Conservation (phyloP, 345 rosid species). For the Luvunga scandens region DNA sequence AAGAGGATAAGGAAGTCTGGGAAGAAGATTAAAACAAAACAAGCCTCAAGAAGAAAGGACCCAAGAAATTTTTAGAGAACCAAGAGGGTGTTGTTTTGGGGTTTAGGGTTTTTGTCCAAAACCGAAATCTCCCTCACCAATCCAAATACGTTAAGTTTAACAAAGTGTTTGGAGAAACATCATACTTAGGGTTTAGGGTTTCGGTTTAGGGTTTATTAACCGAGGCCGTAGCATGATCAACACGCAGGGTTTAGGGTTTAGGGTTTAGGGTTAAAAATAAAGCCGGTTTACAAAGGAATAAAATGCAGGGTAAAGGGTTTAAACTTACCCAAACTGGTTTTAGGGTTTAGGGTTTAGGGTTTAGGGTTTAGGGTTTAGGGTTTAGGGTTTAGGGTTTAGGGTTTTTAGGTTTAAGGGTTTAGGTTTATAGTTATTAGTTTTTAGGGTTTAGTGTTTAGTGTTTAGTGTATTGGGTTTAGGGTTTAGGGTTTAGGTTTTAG, state of each 20-base stretch:
- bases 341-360: slow-evolving; percentile 3
- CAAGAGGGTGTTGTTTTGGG: too few relatives aligned
- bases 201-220: not conserved
- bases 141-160: too few relatives aligned
- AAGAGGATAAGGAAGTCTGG: too few relatives aligned
- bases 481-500: slow-evolving; percentile 12
- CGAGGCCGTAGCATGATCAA: too few relatives aligned
- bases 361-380: slow-evolving; percentile 3
- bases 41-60: too few relatives aligned
- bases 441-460: not conserved
- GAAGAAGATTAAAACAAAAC: too few relatives aligned
- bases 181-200: not conserved
- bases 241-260: not conserved
- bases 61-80: too few relatives aligned
- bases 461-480: not conserved
- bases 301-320: not conserved
- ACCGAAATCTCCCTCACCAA: too few relatives aligned
- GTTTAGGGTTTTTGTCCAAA: too few relatives aligned
- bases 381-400: not conserved
- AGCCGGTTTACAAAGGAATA: not conserved
- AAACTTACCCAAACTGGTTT: not conserved
- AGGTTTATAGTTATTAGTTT: slow-evolving; percentile 6
- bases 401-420: not conserved
- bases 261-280: not conserved
- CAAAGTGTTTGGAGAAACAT: too few relatives aligned